Conservation (phyloP, 164 flowering plant species). For the Stephania japonica region DNA sequence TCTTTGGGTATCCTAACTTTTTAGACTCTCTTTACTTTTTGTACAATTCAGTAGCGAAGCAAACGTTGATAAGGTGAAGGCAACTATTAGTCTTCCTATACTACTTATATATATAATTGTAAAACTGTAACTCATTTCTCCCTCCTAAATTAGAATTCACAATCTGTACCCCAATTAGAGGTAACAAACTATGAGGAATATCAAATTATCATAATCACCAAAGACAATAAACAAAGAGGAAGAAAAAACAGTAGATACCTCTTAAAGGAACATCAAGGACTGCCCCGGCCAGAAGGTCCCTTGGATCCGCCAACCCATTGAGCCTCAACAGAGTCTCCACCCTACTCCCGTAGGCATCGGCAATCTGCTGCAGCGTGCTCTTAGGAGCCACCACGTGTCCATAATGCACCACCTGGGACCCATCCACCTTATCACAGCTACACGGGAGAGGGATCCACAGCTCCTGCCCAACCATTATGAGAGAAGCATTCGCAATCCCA, state of each 20-base stretch:
- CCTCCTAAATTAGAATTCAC: too few relatives aligned
- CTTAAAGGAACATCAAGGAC: constrained; percentile 64
- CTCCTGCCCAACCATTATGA: constrained; percentile 35
- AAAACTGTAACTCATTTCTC: too few relatives aligned
- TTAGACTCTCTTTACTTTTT: too few relatives aligned
- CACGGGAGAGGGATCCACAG: constrained; percentile 76
- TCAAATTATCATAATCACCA: too few relatives aligned
- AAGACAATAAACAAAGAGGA: background rate
- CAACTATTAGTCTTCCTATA: too few relatives aligned
- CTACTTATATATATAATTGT: too few relatives aligned
- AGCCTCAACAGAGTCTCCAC: constrained; percentile 28
- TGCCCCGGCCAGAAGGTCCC: constrained; percentile 37
- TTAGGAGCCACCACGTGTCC: constrained; percentile 46
- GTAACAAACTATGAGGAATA: too few relatives aligned
- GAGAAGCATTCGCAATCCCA: constrained; percentile 21
- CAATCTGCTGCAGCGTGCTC: constrained; percentile 45
- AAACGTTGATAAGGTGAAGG: too few relatives aligned
- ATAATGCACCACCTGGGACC: constrained; percentile 48
- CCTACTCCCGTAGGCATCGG: constrained; percentile 38
- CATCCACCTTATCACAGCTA: constrained; percentile 66
- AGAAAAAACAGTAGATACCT: constrained; percentile 27
- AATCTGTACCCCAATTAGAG: too few relatives aligned
- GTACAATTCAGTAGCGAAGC: too few relatives aligned
- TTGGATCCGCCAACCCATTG: constrained; percentile 35
- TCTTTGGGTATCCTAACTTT: too few relatives aligned